phyloP scores from a whole-genome alignment of 164 flowering plant species.

The Paratinospora sagittata region DNA sequence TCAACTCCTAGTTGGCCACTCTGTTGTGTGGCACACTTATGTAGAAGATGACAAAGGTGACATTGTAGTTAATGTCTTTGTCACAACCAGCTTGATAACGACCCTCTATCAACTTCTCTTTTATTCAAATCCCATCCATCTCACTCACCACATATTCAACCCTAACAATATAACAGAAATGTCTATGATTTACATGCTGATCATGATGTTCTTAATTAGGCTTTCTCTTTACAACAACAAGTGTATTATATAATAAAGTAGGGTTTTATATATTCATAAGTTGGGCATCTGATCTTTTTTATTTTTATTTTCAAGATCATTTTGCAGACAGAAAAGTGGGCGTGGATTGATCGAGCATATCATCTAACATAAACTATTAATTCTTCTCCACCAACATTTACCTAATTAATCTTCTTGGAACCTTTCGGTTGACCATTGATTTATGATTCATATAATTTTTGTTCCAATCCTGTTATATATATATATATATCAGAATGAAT shows the following conservation, averaged over 20 bases:
- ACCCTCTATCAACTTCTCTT: neutral
- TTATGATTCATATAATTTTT: neutral
- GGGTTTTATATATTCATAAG: no score
- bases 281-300: neutral
- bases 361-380: neutral
- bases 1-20: neutral
- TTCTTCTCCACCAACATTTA: neutral
- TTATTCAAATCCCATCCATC: neutral
- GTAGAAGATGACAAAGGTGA: neutral
- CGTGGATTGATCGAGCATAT: neutral
- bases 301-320: neutral
- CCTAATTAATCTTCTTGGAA: neutral
- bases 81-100: neutral
- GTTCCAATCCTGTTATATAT: no score
- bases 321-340: neutral
- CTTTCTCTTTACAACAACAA: neutral
- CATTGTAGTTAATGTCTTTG: neutral
- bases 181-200: neutral
- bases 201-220: neutral
- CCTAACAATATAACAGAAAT: no score
- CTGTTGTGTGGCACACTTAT: neutral
- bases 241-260: neutral
- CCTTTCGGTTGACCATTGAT: neutral
- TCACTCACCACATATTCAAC: neutral
- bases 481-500: no score